Base-by-base conservation (phyloP, 257 asterid genomes). In the Nicotiana tomentosiformis region DNA sequence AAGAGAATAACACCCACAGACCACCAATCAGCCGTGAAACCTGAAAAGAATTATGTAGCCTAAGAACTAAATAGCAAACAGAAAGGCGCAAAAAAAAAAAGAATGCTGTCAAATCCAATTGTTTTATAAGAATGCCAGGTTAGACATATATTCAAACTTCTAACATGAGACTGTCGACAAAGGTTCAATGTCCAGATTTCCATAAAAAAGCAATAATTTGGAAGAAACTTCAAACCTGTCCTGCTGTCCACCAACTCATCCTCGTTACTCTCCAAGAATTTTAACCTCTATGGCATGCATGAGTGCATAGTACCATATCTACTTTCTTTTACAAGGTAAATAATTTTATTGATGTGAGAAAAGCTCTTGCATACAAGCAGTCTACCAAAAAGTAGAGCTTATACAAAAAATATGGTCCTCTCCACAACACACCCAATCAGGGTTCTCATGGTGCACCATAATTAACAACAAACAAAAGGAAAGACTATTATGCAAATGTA, bases 1-100 rank as follows among this genome's bases (percentile, higher is more conserved):
- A 96, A 96, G 64, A 96, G 90, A 85, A 96, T 93, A 86, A 96
- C 94, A 81, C 99, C 99, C 83, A 96, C 99, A 39, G 99, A 96
- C 99, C 99, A 96, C 99, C 99, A 96, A 96, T 96, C 99, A 37
- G 99, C 99, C 61, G 97, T 93, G 83, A 89, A 92, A 66, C 92
- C 99, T 96, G 92, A 83, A 69, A 70, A 80, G 86, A 84, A 64
- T 43, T 77, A 81, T 16, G 76, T 35, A 49, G 67, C 64, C 64
- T 74, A 74, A 74, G 76, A 66, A 74, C 35, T 26, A 51, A 14
- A 49, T 49, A 30, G n/a, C 8, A 74, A 74, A 74, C 61, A 74
- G 79, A 74, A 46, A 33, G 79, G 39, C 8, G 62, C 1, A 74
- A 58, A 18, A 74, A 23, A 20, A 20, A 46, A 65, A 26, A 2